phyloP scores from a whole-genome alignment of 2,329 filamentous ascomycete species.

The Aotearoamyces nothofagi region DNA sequence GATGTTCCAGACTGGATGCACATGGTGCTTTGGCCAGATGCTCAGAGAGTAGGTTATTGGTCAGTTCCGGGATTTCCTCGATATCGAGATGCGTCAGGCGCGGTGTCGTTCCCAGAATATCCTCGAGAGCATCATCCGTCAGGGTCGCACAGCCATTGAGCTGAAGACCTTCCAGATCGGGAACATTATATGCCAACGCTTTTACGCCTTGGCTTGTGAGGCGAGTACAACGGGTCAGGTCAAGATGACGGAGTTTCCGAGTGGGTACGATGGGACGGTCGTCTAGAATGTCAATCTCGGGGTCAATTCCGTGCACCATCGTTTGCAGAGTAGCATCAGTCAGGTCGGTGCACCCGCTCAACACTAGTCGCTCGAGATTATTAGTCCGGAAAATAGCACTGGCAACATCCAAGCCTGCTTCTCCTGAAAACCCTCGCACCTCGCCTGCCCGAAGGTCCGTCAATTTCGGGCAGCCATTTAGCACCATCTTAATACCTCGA shows the following conservation, averaged over 20 bases:
- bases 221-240: constrained; percentile 63
- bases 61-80: constrained; percentile 68
- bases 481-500: constrained; percentile 54
- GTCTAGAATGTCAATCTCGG: constrained; percentile 69
- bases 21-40: constrained; percentile 66
- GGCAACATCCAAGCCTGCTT: constrained; percentile 58
- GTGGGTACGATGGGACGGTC: constrained; percentile 61
- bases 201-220: constrained; percentile 63
- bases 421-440: constrained; percentile 65
- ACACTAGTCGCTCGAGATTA: constrained; percentile 63
- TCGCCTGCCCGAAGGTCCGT: constrained; percentile 73
- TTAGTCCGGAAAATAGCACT: constrained; percentile 65
- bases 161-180: constrained; percentile 68
- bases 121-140: constrained; percentile 56
- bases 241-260: constrained; percentile 67
- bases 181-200: constrained; percentile 57
- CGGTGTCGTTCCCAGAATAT: constrained; percentile 60
- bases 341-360: constrained; percentile 67
- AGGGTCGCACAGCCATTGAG: constrained; percentile 64
- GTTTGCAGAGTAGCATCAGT: constrained; percentile 58
- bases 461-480: constrained; percentile 58
- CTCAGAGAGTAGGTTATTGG: constrained; percentile 56
- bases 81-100: constrained; percentile 75
- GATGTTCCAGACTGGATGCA: constrained; percentile 54
- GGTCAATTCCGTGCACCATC: constrained; percentile 62